A percentile compares a stretch with the other conserved stretches of the same genome.
phyloP scores from a whole-genome alignment of 73 alveolate species.

The Stentor coeruleus region DNA sequence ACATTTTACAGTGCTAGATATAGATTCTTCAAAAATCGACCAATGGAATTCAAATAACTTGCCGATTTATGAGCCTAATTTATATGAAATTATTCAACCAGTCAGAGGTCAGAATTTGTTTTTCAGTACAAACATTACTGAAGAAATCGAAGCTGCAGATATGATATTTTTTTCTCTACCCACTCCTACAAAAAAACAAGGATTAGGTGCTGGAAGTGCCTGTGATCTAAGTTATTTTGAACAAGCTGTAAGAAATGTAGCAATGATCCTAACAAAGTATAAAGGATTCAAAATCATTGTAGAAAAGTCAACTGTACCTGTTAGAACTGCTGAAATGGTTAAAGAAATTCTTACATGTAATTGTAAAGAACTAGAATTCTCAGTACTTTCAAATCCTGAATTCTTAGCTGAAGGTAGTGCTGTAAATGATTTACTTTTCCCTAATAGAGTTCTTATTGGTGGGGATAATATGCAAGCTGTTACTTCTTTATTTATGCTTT shows the following conservation, averaged over 20 bases:
- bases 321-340: conserved; percentile 75
- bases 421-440: conserved; percentile 75
- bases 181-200: conserved; percentile 81
- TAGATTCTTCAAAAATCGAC: conserved; percentile 60
- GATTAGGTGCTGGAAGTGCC: conserved; percentile 71
- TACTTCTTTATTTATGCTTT: conserved; percentile 43
- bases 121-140: conserved; percentile 68
- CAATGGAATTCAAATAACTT: conserved; percentile 55
- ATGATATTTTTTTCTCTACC: conserved; percentile 38
- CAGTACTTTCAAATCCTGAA: conserved; percentile 93
- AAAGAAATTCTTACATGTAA: conserved; percentile 37
- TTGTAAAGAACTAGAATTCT: conserved; percentile 43
- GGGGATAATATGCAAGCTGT: conserved; percentile 50
- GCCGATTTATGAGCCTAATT: conserved; percentile 77
- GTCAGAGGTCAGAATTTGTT: conserved; percentile 57
- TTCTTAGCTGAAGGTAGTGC: conserved; percentile 97
- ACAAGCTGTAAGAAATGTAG: conserved; percentile 43
- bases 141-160: conserved; percentile 48
- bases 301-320: conserved; percentile 95
- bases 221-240: conserved; percentile 64
- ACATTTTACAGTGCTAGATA: conserved; percentile 59
- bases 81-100: conserved; percentile 46
- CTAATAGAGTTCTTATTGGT: conserved; percentile 95
- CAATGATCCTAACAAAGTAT: conserved; percentile 31
- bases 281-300: conserved; percentile 55